Conservation (phyloP, 371 early-diverging fungal species). For the Globomyces sp. region DNA sequence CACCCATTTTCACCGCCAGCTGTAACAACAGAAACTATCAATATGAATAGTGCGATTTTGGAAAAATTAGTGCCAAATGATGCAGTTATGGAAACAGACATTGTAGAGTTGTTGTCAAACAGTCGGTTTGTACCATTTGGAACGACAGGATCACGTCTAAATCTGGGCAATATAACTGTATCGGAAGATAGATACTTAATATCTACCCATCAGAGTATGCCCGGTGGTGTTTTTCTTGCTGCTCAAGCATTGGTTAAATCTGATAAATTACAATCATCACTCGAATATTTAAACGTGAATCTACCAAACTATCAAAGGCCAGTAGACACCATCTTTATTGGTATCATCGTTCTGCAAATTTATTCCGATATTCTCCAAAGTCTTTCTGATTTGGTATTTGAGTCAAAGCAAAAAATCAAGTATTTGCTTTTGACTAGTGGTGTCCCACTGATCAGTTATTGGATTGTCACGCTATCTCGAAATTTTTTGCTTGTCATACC, state of each 20-base stretch:
- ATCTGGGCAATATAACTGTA: constrained; percentile 4
- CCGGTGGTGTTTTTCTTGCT: background rate
- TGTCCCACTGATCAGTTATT: constrained; percentile 3
- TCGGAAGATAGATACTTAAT: background rate
- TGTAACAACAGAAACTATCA: background rate
- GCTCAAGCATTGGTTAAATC: background rate
- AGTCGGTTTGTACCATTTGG: background rate
- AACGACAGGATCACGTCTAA: background rate
- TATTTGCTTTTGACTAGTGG: constrained; percentile 4
- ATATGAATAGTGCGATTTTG: background rate
- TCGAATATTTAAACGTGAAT: constrained; percentile 6
- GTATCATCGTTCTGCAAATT: constrained; percentile 6
- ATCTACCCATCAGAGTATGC: too few species aligned
- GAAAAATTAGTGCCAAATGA: constrained; percentile 1
- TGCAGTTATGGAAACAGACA: constrained; percentile 8
- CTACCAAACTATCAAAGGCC: background rate
- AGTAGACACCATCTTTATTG: background rate
- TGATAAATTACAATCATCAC: background rate
- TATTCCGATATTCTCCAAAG: constrained; percentile 2
- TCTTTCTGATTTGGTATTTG: background rate
- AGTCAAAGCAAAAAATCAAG: constrained; percentile 13
- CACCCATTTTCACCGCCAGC: background rate
- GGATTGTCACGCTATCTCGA: constrained; percentile 8
- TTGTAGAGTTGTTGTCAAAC: background rate
- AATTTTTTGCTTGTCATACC: background rate